phyloP scores from a whole-genome alignment of 257 asterid species.

The Nemophila menziesii region DNA sequence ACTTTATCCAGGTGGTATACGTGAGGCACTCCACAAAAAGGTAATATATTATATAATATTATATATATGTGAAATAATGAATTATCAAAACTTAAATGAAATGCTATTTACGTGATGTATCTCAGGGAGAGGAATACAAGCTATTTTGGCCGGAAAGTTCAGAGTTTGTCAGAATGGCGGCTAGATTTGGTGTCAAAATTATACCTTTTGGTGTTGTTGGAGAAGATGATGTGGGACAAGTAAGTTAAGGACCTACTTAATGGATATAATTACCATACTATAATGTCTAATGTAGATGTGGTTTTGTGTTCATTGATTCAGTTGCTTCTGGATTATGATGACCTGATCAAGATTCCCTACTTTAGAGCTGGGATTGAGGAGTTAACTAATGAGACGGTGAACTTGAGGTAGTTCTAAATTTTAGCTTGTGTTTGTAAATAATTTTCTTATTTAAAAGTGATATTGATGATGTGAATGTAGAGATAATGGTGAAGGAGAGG shows the following conservation, averaged over 20 bases:
- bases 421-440: not conserved
- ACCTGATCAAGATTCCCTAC: slow-evolving; percentile 54
- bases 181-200: slow-evolving; percentile 82
- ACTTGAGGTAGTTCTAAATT: slow-evolving; percentile 42
- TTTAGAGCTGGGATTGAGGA: slow-evolving; percentile 37
- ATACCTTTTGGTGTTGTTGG: slow-evolving; percentile 85
- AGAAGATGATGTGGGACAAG: slow-evolving; percentile 79
- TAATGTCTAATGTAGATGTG: not conserved
- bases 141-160: slow-evolving; percentile 87
- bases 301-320: slow-evolving; percentile 13
- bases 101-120: too few relatives aligned
- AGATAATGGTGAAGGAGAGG: slow-evolving; percentile 44
- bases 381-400: slow-evolving; percentile 44
- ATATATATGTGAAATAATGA: too few relatives aligned
- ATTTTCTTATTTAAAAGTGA: too few relatives aligned
- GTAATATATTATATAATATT: too few relatives aligned
- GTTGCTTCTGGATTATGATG: slow-evolving; percentile 68
- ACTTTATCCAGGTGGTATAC: slow-evolving; percentile 81
- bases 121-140: slow-evolving; percentile 86
- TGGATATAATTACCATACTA: not conserved
- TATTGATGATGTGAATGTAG: slow-evolving; percentile 18
- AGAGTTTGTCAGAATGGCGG: slow-evolving; percentile 92
- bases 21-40: slow-evolving; percentile 93
- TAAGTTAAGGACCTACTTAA: slow-evolving; percentile 15
- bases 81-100: too few relatives aligned